Percentiles rank a stretch among this genome's conserved stretches.
phyloP scores from a whole-genome alignment of 148 eudicot species.

The Diospyros kaki region DNA sequence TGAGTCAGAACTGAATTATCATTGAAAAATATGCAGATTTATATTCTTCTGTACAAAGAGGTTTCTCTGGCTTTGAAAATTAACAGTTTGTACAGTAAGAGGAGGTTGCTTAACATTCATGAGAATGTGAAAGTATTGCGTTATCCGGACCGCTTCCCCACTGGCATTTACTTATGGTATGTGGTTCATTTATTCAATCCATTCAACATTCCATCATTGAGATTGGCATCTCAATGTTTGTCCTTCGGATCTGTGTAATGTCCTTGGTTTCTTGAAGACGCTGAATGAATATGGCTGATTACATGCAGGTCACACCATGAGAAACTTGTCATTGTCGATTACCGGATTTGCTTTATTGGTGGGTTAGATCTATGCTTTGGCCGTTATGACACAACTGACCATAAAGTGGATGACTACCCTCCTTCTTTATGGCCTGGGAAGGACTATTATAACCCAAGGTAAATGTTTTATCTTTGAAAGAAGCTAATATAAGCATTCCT shows the following conservation, averaged over 20 bases:
- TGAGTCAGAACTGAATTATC: constrained; percentile 11
- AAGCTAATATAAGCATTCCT: no score
- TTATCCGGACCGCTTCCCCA: constrained; percentile 92
- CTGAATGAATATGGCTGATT: constrained; percentile 7
- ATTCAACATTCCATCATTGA: constrained; percentile 5
- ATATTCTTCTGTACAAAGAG: constrained; percentile 92
- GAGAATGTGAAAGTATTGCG: constrained; percentile 93
- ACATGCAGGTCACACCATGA: constrained; percentile 93
- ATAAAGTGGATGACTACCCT: constrained; percentile 76
- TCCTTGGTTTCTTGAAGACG: background rate
- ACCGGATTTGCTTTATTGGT: constrained; percentile 82
- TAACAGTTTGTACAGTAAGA: constrained; percentile 93
- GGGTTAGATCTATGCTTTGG: constrained; percentile 98
- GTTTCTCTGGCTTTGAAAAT: constrained; percentile 89
- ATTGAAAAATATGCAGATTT: constrained; percentile 48
- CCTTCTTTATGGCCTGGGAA: constrained; percentile 92
- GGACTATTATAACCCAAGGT: constrained; percentile 98
- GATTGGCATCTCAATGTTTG: background rate
- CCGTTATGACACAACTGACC: constrained; percentile 82
- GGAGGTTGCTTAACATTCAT: constrained; percentile 75
- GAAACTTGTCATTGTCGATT: constrained; percentile 88
- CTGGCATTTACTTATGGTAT: constrained; percentile 91
- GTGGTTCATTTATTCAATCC: constrained; percentile 20
- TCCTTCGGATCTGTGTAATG: background rate
- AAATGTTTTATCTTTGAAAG: constrained; percentile 1